These are phyloP conservation scores for Globisporangium apiculatum DNA, from an alignment of 352 stramenopile species.

Conservation along the genomic window DNA sequence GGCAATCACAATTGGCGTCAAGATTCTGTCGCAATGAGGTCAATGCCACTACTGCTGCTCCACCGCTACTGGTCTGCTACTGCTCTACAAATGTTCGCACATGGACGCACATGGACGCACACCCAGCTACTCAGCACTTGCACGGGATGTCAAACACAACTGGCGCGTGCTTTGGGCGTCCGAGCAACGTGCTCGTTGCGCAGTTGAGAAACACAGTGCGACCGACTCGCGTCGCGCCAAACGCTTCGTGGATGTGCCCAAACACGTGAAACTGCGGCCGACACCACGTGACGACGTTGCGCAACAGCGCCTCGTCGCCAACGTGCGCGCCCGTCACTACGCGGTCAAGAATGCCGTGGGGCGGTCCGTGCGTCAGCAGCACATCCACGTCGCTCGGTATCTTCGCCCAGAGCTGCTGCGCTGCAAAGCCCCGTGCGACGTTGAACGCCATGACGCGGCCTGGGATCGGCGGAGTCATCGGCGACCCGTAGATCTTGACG, in stretches of 20 bases:
- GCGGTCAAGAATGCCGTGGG: slow-evolving; percentile 79
- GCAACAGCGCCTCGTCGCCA: slow-evolving; percentile 77
- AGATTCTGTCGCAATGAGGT: too few species aligned
- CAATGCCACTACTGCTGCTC: too few species aligned
- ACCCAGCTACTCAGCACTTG: slow-evolving; percentile 27
- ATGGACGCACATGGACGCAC: too few species aligned
- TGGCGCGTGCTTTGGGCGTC: slow-evolving; percentile 48
- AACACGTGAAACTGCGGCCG: slow-evolving; percentile 86
- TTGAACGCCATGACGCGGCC: slow-evolving; percentile 69
- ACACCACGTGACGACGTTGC: slow-evolving; percentile 73
- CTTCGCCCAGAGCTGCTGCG: slow-evolving; percentile 66
- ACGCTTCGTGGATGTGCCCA: slow-evolving; percentile 90
- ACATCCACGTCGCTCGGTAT: slow-evolving; percentile 76
- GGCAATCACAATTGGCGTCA: too few species aligned
- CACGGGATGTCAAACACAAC: slow-evolving; percentile 73
- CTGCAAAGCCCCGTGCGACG: slow-evolving; percentile 46
- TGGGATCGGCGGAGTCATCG: slow-evolving; percentile 67
- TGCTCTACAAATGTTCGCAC: too few species aligned
- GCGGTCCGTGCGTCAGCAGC: slow-evolving; percentile 86
- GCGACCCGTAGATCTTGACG: slow-evolving; percentile 72
- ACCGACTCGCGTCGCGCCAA: slow-evolving; percentile 68
- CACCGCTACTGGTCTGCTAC: too few species aligned
- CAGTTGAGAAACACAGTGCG: slow-evolving; percentile 88
- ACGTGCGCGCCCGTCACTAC: slow-evolving; percentile 52
- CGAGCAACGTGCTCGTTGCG: slow-evolving; percentile 61